Evolutionary conservation across 1,284 basidiomycete genomes (phyloP), one percentile per base, ranked within the genome.

Genomic region (Moesziomyces sp.): DNA sequence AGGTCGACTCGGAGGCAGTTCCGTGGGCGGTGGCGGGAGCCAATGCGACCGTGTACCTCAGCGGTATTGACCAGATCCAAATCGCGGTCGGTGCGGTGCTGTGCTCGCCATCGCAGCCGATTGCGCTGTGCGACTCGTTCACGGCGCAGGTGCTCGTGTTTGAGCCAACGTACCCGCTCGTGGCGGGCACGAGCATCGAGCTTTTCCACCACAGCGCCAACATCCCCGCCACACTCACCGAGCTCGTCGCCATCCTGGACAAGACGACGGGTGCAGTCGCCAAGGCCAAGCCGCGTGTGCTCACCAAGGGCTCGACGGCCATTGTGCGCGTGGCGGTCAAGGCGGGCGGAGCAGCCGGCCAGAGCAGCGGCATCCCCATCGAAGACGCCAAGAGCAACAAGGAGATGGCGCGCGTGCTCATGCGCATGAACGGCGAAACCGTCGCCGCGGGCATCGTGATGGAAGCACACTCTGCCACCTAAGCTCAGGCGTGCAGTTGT

Each of bases 151-250:
- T 99, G 72, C 92, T 99, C 54, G 89, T 97, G 2, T 99, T 99
- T 83, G 95, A 98, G 83, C 89, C 95, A 7, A 89, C 92, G 64
- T 88, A 93, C 44, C 97, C 97, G 0, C 92, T 99, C 73, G 93
- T 91, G 18, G 88, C 90, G 0, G 97, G 96, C 38, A 89, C 93
- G 57, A 90, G 93, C 42, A 91, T 95, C 83, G 82, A 83, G 38
- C 86, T 99, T 5, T 98, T 93, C 86, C 93, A 97, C 83, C 94
- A 99, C 84, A 94, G 93, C 1, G 89, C 90, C 56, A 93, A 98
- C 82, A 89, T 97, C 1, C 93, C 96, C 5, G 95, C 93, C 0
- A 92, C 91, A 6, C 88, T 97, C 53, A 89, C 90, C 5, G 93
- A 91, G 77, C 87, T 99, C 34, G 84, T 93, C 18, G 87, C 91